These are phyloP conservation scores for Glaciozyma antarctica DNA, from an alignment of 768 basidiomycete species.

Conservation along the genomic window DNA sequence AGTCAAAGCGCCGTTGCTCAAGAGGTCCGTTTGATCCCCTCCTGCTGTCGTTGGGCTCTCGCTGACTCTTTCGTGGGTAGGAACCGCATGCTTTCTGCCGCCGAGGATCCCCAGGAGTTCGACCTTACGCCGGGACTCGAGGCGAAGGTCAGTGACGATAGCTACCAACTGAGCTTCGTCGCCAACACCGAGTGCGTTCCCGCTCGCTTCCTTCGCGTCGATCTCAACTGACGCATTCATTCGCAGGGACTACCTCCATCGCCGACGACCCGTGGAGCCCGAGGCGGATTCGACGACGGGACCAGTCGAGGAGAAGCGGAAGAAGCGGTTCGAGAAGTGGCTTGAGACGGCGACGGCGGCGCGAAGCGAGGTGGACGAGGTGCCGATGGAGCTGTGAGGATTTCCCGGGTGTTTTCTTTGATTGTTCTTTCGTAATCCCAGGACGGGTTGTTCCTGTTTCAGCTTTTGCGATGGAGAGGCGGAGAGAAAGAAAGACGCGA, in stretches of 20 bases:
- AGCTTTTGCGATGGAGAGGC: too few relatives aligned
- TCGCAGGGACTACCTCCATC: slow-evolving; percentile 14
- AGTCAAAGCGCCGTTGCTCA: slow-evolving; percentile 42
- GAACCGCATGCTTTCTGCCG: slow-evolving; percentile 14
- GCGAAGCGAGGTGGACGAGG: background rate
- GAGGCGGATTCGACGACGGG: background rate
- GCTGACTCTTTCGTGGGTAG: background rate
- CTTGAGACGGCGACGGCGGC: slow-evolving; percentile 3
- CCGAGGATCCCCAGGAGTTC: slow-evolving; percentile 25
- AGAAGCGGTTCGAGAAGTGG: slow-evolving; percentile 27
- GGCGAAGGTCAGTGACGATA: slow-evolving; percentile 26
- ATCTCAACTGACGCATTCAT: too few relatives aligned
- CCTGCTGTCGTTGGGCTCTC: too few relatives aligned
- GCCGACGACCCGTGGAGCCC: background rate
- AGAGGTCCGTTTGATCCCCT: slow-evolving; percentile 10
- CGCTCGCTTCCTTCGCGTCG: background rate
- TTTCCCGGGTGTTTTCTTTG: background rate
- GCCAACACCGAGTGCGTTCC: slow-evolving; percentile 26
- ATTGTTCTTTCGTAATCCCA: too few relatives aligned
- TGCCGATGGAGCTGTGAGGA: background rate
- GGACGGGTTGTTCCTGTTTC: too few relatives aligned
- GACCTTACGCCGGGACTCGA: slow-evolving; percentile 20
- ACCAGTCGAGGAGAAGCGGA: background rate
- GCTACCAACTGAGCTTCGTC: slow-evolving; percentile 40
- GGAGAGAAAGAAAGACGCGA: too few relatives aligned